phyloP scores from a whole-genome alignment of 1,139 yeast genomes.

The Candida sp. region DNA sequence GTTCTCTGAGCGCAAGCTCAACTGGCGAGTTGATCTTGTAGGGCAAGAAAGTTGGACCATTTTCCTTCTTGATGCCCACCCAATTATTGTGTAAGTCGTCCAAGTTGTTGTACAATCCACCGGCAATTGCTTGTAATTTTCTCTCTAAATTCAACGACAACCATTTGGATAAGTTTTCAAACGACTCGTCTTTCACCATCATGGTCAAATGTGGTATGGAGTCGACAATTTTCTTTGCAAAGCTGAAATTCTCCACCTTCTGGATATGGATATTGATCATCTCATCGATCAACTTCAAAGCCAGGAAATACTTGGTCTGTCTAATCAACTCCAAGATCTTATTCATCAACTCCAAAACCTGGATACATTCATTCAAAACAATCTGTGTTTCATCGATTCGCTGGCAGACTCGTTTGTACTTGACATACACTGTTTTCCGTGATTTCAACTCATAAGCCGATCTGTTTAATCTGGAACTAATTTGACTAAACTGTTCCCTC shows the following conservation, averaged over 20 bases:
- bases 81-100: constrained; percentile 61
- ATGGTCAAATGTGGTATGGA: constrained; percentile 80
- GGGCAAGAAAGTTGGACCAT: constrained; percentile 41
- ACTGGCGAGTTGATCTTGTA: constrained; percentile 87
- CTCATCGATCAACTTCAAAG: constrained; percentile 82
- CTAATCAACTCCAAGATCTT: constrained; percentile 83
- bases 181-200: constrained; percentile 80
- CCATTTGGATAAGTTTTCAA: constrained; percentile 75
- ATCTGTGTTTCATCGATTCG: constrained; percentile 68
- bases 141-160: constrained; percentile 66
- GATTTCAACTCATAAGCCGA: constrained; percentile 69
- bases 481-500: constrained; percentile 53
- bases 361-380: constrained; percentile 71
- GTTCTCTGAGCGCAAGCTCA: constrained; percentile 72
- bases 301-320: constrained; percentile 80
- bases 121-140: constrained; percentile 65
- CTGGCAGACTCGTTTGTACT: constrained; percentile 58
- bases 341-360: constrained; percentile 85
- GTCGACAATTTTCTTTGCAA: constrained; percentile 70
- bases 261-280: constrained; percentile 68
- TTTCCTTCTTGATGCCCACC: constrained; percentile 45
- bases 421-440: constrained; percentile 58
- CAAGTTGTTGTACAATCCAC: constrained; percentile 57
- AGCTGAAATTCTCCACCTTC: constrained; percentile 75
- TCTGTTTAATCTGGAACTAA: constrained; percentile 56